Conservation (phyloP, 169 alveolate genomes). For the Plasmodium sp. region DNA sequence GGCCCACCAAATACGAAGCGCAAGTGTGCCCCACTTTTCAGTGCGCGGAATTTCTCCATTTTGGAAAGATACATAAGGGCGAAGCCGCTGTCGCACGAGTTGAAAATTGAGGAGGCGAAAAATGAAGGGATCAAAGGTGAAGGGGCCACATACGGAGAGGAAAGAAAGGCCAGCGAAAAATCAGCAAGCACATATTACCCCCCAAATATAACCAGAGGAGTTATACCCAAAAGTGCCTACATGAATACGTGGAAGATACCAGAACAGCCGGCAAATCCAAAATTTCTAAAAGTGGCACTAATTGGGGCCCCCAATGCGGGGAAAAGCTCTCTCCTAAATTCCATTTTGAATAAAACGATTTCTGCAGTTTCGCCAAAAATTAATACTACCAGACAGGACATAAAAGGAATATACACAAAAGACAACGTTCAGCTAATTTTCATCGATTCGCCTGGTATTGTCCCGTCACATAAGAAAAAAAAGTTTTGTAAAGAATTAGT, state of each 20-base stretch:
- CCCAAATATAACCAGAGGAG: slow-evolving; percentile 73
- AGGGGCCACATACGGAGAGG: slow-evolving; percentile 5
- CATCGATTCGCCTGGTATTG: slow-evolving; percentile 90
- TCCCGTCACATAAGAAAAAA: slow-evolving; percentile 87
- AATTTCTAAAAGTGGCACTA: slow-evolving; percentile 80
- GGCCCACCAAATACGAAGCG: neutral
- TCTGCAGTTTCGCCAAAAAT: slow-evolving; percentile 91
- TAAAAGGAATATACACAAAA: slow-evolving; percentile 81
- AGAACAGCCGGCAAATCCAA: slow-evolving; percentile 78
- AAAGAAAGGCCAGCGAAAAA: slow-evolving; percentile 19
- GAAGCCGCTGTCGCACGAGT: slow-evolving; percentile 61
- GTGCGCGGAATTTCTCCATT: slow-evolving; percentile 32
- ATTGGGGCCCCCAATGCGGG: slow-evolving; percentile 91
- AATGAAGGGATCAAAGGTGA: neutral
- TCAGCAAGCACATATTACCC: slow-evolving; percentile 43
- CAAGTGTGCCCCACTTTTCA: neutral
- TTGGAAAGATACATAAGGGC: slow-evolving; percentile 72
- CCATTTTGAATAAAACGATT: slow-evolving; percentile 83
- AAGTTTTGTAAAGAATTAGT: slow-evolving; percentile 86
- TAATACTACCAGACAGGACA: slow-evolving; percentile 88
- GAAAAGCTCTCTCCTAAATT: slow-evolving; percentile 88
- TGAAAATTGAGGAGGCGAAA: slow-evolving; percentile 32
- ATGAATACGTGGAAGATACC: slow-evolving; percentile 81
- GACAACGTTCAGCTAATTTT: slow-evolving; percentile 86
- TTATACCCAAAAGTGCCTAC: slow-evolving; percentile 74